Base-by-base conservation (phyloP, 768 basidiomycete species). In the Roridomyces roridus region DNA sequence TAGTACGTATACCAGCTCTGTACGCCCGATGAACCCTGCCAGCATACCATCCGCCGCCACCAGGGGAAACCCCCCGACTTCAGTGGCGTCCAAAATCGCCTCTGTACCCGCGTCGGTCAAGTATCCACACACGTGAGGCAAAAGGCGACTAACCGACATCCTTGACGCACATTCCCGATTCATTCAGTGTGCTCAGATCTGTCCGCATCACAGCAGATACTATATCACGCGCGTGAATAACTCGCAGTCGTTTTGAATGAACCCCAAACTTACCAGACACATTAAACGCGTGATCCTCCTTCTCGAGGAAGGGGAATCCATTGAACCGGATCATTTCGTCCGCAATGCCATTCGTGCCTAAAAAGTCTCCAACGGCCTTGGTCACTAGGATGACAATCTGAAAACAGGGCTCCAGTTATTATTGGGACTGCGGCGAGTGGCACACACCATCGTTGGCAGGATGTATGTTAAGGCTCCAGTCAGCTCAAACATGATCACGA, bases 401-500 rank as follows among this genome's bases (percentile, higher is more conserved):
- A 50, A 59, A 8, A 31, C 29, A 14, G 14, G 29, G 29, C 31
- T 31, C 29, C 14, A 31, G 56, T 43, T 18, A 24, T n/a, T n/a
- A n/a, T n/a, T n/a, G n/a, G n/a, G n/a, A n/a, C n/a, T n/a, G n/a
- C n/a, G n/a, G n/a, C n/a, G n/a, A n/a, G n/a, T n/a, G n/a, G n/a
- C n/a, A 42, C 82, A 64, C 62, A 95, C 96, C 97, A 99, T 99
- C 14, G 94, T 96, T 6, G 97, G 97, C 24, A 99, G 75, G 63
- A 98, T 96, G 68, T 99, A 98, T 18, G 94, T 98, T 67, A 98
- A 72, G 6, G 97, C 96, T 12, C 97, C 97, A 4, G 97, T 99
- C 18, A 99, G 80, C 67, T 98, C 96, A 70, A 98, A 98, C 95
- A 99, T 98, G 72, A 99, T 96, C 31, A 98, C 97, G 8, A 98